Conservation (phyloP, 2,329 filamentous ascomycete genomes). For the Penicillium expansum region DNA sequence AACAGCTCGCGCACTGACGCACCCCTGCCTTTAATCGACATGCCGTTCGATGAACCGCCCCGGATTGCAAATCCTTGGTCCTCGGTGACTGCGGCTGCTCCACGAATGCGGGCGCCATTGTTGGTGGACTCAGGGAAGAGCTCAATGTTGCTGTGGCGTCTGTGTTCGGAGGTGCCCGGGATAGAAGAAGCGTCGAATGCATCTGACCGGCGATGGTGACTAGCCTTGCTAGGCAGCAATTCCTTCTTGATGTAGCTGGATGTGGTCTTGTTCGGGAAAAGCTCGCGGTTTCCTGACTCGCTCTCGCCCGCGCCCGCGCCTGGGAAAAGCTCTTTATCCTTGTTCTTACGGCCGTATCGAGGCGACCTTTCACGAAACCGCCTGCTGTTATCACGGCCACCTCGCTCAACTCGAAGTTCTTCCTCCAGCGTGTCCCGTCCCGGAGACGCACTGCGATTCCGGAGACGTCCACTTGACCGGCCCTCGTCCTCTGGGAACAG, state of each 20-base stretch:
- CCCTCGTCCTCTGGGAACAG: conserved; percentile 40
- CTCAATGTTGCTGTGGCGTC: conserved; percentile 35
- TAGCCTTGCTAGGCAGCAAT: conserved; percentile 55
- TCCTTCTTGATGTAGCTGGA: conserved; percentile 53
- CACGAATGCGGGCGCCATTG: conserved; percentile 58
- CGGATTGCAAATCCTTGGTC: conserved; percentile 40
- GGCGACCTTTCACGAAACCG: conserved; percentile 47
- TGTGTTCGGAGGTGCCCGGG: conserved; percentile 32
- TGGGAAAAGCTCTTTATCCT: conserved; percentile 61
- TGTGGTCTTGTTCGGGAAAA: conserved; percentile 46
- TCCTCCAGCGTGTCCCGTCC: conserved; percentile 51
- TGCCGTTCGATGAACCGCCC: conserved; percentile 48
- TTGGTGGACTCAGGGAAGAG: conserved; percentile 40
- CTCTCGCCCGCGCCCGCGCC: conserved; percentile 22
- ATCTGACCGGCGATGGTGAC: conserved; percentile 49
- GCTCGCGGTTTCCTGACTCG: conserved; percentile 44
- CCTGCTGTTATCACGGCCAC: conserved; percentile 38
- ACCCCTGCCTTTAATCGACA: conserved; percentile 70
- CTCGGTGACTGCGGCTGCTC: conserved; percentile 56
- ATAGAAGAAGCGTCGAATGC: conserved; percentile 50
- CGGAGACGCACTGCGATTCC: conserved; percentile 61
- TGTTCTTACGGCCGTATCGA: conserved; percentile 36
- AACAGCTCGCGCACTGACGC: conserved; percentile 67
- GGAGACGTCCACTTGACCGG: conserved; percentile 47
- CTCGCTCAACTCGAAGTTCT: conserved; percentile 33